Evolutionary conservation across 2,329 filamentous ascomycete genomes (phyloP).

Genomic region (Penicillium sp.): DNA sequence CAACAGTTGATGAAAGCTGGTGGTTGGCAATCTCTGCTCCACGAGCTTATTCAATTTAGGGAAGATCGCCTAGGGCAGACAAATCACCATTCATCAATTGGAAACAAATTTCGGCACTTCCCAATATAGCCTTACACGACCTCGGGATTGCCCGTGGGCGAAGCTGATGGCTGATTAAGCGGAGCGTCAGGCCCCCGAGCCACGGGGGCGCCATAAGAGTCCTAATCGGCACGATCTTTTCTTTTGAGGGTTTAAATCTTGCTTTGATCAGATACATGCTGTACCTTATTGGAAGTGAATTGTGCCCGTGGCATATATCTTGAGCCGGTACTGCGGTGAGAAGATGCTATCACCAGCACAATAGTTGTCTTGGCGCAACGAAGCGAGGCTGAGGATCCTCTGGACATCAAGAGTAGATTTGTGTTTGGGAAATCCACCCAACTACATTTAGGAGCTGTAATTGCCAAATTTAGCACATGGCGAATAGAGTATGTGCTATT

Average conservation of each 20-base stretch:
- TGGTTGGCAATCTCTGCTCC: not conserved
- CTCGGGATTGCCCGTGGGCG: not conserved
- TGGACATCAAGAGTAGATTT: not conserved
- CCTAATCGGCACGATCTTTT: not conserved
- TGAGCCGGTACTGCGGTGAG: not conserved
- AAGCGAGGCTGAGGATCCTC: not conserved
- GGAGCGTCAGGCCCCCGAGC: not conserved
- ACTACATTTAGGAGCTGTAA: not conserved
- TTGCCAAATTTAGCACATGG: not conserved
- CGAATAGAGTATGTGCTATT: not conserved
- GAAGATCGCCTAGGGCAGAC: not conserved
- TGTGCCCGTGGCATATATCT: no score
- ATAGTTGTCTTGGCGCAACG: not conserved
- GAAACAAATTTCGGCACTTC: not conserved
- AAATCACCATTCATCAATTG: not conserved
- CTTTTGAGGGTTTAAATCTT: not conserved
- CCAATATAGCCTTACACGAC: not conserved
- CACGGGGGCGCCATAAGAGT: no score
- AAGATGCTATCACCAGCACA: not conserved
- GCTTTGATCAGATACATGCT: no score
- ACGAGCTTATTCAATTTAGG: conserved; percentile 14
- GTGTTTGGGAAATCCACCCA: not conserved
- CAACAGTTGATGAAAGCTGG: not conserved
- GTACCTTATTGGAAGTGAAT: not conserved
- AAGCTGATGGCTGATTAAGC: conserved; percentile 1